Base-by-base conservation (phyloP, 169 alveolate species). In the Theileria parva region DNA sequence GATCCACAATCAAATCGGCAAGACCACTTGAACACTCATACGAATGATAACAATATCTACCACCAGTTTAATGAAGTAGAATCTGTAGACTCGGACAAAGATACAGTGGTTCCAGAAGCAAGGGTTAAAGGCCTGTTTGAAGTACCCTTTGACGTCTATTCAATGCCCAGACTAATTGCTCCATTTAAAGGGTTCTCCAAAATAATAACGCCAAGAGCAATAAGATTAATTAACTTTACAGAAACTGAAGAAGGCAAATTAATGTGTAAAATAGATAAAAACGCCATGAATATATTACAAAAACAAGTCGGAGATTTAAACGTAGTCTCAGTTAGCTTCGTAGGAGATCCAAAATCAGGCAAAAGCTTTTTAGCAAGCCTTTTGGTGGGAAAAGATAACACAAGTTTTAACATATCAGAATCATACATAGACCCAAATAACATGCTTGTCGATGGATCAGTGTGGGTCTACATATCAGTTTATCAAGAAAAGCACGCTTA, bases 141-240 rank as follows among this genome's bases (percentile, higher is more conserved):
- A 65, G 88, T 81, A 8, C 88, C 88, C 15, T 25, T 81, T 28
- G 74, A 81, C 21, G 74, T 81, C 17, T 81, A 77, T 48, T 37
- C 88, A 23, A 60, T 81, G 79, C 73, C 88, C 13, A 51, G 85
- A 1, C 48, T 81, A 28, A 75, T 81, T 15, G 85, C 73, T 50
- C 88, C 88, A 4, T 81, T 81, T 63, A 81, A 81, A 30, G 88
- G 88, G 32, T 81, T 81, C 67, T 59, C 83, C 12, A 81, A 81
- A 61, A 72, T 81, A 19, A 57, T 28, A 21, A 81, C 88, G 32
- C 17, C 63, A 9, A 63, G 88, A 23, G 88, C 88, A 5, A 48
- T 81, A 13, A 74, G 53, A 27, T 63, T 81, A 44, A 17, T 81
- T 65, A 64, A 32, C 30, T 81, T 81, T 39, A 64, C 77, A 11